These are phyloP conservation scores for Metschnikowia shivogae DNA, from an alignment of 805 yeast species.

Conservation along the genomic window DNA sequence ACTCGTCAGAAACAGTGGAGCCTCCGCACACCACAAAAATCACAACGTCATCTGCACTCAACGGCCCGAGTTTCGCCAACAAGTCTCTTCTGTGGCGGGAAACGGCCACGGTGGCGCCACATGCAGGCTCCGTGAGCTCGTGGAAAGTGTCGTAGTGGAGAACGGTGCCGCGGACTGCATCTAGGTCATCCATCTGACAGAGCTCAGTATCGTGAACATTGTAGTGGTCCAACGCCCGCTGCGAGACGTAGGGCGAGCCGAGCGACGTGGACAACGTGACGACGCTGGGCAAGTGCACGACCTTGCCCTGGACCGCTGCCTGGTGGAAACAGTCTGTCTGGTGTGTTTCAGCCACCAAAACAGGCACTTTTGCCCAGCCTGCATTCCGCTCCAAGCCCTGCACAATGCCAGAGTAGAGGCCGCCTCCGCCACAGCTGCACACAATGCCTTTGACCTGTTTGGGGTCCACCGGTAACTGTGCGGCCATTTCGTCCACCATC, in stretches of 20 bases:
- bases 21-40: constrained; percentile 58
- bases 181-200: constrained; percentile 43
- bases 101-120: constrained; percentile 63
- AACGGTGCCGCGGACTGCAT: constrained; percentile 54
- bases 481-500: constrained; percentile 36
- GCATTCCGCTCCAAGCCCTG: constrained; percentile 33
- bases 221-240: constrained; percentile 39
- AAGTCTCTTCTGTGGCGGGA: constrained; percentile 34
- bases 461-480: constrained; percentile 21
- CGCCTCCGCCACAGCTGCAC: constrained; percentile 59
- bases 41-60: constrained; percentile 40
- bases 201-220: constrained; percentile 17
- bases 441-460: constrained; percentile 41
- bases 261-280: constrained; percentile 59
- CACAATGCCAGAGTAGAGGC: constrained; percentile 49
- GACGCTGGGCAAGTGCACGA: constrained; percentile 42
- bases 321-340: constrained; percentile 58
- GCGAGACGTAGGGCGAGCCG: constrained; percentile 56
- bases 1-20: constrained; percentile 9
- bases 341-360: constrained; percentile 50
- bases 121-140: constrained; percentile 63
- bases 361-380: constrained; percentile 22
- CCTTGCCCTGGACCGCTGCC: constrained; percentile 44
- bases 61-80: constrained; percentile 22
- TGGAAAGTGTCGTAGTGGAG: constrained; percentile 48